Evolutionary conservation across 768 basidiomycete species (phyloP).

Genomic region (Calocybe cyanea): DNA sequence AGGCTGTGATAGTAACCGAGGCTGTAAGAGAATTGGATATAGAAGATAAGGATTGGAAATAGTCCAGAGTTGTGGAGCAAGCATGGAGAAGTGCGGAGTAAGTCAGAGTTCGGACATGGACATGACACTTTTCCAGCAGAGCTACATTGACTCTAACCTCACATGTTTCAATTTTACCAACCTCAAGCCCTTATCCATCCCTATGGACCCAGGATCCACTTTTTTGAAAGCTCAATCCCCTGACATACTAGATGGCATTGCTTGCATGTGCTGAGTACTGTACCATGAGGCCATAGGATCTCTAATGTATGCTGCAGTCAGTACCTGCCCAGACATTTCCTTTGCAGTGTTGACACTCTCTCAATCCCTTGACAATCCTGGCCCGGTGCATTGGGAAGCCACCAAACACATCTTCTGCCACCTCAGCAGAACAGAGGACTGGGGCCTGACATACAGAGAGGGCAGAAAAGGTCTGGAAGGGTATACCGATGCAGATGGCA

Average conservation of each 20-base stretch:
- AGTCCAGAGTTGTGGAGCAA: too few relatives aligned
- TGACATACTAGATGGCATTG: not conserved
- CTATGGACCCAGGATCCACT: slow-evolving; percentile 3
- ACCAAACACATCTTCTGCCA: slow-evolving; percentile 10
- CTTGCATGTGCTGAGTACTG: slow-evolving; percentile 5
- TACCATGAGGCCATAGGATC: slow-evolving; percentile 12
- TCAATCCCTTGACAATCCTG: slow-evolving; percentile 3
- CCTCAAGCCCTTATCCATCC: slow-evolving; percentile 7
- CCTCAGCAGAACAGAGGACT: slow-evolving; percentile 14
- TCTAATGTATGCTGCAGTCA: slow-evolving; percentile 7
- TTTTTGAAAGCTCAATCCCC: slow-evolving; percentile 6
- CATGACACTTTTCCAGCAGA: slow-evolving; percentile 4
- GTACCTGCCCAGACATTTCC: slow-evolving; percentile 6
- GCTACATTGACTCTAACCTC: slow-evolving; percentile 3
- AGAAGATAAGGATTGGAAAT: too few relatives aligned
- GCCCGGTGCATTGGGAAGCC: slow-evolving; percentile 9
- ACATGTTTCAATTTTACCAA: slow-evolving; percentile 10
- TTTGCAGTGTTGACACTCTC: slow-evolving; percentile 2
- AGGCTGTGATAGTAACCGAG: too few relatives aligned
- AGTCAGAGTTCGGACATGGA: too few relatives aligned
- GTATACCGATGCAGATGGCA: too few relatives aligned
- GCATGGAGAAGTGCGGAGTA: too few relatives aligned
- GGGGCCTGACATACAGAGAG: slow-evolving; percentile 13
- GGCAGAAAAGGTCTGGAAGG: too few relatives aligned
- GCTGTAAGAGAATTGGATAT: too few relatives aligned